These are phyloP conservation scores for Populus euphratica DNA, from an alignment of 345 rosid genomes.

Conservation along the genomic window DNA sequence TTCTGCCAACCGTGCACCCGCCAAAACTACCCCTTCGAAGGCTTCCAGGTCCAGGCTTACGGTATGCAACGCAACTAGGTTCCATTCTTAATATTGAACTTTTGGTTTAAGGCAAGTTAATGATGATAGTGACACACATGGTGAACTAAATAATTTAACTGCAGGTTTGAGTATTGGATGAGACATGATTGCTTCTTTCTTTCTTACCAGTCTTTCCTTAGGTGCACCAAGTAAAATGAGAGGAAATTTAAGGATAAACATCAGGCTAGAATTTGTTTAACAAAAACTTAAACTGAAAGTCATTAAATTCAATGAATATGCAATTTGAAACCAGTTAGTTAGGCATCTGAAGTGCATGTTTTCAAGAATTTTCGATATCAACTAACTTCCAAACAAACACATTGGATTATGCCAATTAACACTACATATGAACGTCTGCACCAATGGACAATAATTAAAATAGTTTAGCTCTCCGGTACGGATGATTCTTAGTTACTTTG, in stretches of 20 bases:
- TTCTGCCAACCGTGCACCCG: conserved; percentile 46
- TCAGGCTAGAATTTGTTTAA: background rate
- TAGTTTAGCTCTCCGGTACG: background rate
- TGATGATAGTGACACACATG: background rate
- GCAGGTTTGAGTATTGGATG: background rate
- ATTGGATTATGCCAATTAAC: background rate
- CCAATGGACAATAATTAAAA: background rate
- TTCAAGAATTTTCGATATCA: too few relatives aligned
- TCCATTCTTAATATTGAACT: background rate
- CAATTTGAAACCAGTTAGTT: background rate
- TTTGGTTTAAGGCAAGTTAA: background rate
- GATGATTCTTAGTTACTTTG: background rate
- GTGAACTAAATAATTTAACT: background rate
- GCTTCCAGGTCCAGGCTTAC: conserved; percentile 48
- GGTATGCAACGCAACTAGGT: conserved; percentile 40
- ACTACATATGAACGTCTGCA: background rate
- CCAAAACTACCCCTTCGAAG: conserved; percentile 40
- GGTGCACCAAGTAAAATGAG: background rate
- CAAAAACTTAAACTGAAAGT: background rate
- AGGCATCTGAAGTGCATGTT: too few relatives aligned
- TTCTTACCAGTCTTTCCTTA: background rate
- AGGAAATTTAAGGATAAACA: background rate
- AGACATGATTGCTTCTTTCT: background rate
- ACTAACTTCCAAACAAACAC: background rate
- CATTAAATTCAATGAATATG: background rate